Evolutionary conservation across 2,329 filamentous ascomycete genomes (phyloP).

Genomic region (Hirsutella rhossiliensis): DNA sequence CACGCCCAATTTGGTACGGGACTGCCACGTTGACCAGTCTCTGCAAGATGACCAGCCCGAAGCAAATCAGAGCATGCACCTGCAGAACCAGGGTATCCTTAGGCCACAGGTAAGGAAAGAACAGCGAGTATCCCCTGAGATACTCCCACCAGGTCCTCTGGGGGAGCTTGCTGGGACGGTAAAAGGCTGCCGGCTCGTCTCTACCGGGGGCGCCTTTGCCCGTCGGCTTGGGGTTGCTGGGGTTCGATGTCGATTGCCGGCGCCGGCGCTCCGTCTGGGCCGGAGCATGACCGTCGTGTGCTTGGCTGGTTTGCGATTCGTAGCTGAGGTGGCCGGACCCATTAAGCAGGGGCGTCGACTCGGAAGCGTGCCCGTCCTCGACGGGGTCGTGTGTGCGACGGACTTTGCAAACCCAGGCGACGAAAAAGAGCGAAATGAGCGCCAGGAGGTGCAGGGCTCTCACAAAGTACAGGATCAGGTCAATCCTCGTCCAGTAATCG

Average conservation of each 20-base stretch:
- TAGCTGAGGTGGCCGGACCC: slow-evolving; percentile 22
- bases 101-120: slow-evolving; percentile 96
- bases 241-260: slow-evolving; percentile 24
- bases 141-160: slow-evolving; percentile 96
- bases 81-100: slow-evolving; percentile 64
- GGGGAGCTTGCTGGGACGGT: slow-evolving; percentile 74
- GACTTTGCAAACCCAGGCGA: slow-evolving; percentile 28
- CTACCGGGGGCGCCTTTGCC: slow-evolving; percentile 19
- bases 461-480: slow-evolving; percentile 53
- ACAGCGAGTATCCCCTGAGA: slow-evolving; percentile 77
- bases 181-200: slow-evolving; percentile 68
- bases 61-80: slow-evolving; percentile 69
- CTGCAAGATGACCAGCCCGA: slow-evolving; percentile 67
- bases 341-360: slow-evolving; percentile 52
- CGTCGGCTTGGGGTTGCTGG: slow-evolving; percentile 16
- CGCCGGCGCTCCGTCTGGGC: slow-evolving; percentile 15
- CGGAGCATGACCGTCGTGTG: not conserved
- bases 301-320: slow-evolving; percentile 18
- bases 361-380: slow-evolving; percentile 33
- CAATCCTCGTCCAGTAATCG: slow-evolving; percentile 34
- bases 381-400: slow-evolving; percentile 22
- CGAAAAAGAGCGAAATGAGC: slow-evolving; percentile 37
- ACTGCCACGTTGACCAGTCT: slow-evolving; percentile 79
- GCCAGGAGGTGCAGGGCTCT: slow-evolving; percentile 56
- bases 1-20: slow-evolving; percentile 65